Evolutionary conservation across 2,329 filamentous ascomycete genomes (phyloP).

Genomic region (Fusarium globosum): DNA sequence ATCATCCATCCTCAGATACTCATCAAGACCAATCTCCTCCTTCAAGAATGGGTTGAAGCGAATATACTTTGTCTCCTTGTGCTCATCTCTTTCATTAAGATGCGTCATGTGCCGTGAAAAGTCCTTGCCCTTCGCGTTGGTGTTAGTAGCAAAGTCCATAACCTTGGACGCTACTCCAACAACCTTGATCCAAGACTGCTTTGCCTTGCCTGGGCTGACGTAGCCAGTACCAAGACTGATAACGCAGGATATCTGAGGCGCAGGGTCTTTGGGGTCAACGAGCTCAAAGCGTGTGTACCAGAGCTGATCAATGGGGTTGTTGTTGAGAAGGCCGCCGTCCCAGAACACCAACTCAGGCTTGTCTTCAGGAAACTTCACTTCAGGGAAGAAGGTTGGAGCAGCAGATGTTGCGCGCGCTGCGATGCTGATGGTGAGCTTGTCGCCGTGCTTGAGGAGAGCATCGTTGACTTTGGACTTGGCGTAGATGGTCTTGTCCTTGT

Average conservation of each 20-base stretch:
- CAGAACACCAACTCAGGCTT: conserved; percentile 23
- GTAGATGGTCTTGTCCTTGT: conserved; percentile 17
- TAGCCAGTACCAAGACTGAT: conserved; percentile 34
- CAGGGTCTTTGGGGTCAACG: not conserved
- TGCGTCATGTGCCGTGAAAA: conserved; percentile 28
- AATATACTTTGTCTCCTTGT: conserved; percentile 20
- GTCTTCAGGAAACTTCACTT: conserved; percentile 14
- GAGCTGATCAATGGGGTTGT: conserved; percentile 36
- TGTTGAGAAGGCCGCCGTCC: conserved; percentile 37
- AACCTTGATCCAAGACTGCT: conserved; percentile 23
- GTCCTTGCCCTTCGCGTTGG: conserved; percentile 36
- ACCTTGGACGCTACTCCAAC: conserved; percentile 23
- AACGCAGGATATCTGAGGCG: conserved; percentile 13
- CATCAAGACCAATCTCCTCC: conserved; percentile 26
- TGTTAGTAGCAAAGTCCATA: conserved; percentile 37
- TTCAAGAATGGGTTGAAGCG: conserved; percentile 11
- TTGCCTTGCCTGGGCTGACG: not conserved
- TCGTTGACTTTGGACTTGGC: conserved; percentile 28
- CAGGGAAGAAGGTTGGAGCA: conserved; percentile 33
- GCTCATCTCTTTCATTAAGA: conserved; percentile 8
- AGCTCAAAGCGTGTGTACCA: conserved; percentile 39
- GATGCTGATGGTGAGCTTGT: conserved; percentile 35
- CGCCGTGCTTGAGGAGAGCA: not conserved
- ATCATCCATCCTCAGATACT: conserved; percentile 18
- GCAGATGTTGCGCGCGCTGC: conserved; percentile 33